Base-by-base conservation (phyloP, 1,284 basidiomycete species). In the Rhizopogon parksii region DNA sequence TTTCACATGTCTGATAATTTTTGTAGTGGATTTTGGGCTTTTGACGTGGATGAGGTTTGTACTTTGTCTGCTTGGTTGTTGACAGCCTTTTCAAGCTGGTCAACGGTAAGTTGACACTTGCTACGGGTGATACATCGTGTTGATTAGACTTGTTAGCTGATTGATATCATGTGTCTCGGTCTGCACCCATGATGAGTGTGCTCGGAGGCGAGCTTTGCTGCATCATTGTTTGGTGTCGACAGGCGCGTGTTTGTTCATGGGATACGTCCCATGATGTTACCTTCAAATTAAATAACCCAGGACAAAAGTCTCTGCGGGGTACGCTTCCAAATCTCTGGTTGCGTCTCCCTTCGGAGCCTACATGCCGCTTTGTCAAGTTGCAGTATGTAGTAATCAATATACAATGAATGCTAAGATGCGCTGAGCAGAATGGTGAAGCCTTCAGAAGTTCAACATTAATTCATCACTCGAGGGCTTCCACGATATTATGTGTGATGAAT, bases 281-380 rank as follows among this genome's bases (percentile, higher is more conserved):
- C 32, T 25, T 36, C 53, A 67, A 67, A 67, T 67, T n/a, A 67
- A 67, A 57, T 67, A 67, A 54, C 67, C 68, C 68, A 67, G 65
- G 66, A 30, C 65, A 55, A 56, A 56, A 60, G 65, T 58, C 38
- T 61, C 65, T 8, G 59, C 54, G 56, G 46, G 63, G 50, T 12
- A 38, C 51, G 6, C 36, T 27, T 11, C 52, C 52, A 27, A 49
- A 25, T 35, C 53, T 40, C 25, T 47, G 34, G 5, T 25, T 2
- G 36, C 45, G 51, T 38, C 36, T 46, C 34, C 51, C 53, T 47
- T 58, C 39, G 57, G 55, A 67, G 60, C 60, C 59, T 68, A 51
- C 57, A 56, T 67, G 37, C 68, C 63, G 36, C 60, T 52, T 55
- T 67, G 66, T 68, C 66, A 69, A 66, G 38, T 43, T 51, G 53